phyloP scores from a whole-genome alignment of 2,329 filamentous ascomycete genomes.

The Hypoxylon sp. region DNA sequence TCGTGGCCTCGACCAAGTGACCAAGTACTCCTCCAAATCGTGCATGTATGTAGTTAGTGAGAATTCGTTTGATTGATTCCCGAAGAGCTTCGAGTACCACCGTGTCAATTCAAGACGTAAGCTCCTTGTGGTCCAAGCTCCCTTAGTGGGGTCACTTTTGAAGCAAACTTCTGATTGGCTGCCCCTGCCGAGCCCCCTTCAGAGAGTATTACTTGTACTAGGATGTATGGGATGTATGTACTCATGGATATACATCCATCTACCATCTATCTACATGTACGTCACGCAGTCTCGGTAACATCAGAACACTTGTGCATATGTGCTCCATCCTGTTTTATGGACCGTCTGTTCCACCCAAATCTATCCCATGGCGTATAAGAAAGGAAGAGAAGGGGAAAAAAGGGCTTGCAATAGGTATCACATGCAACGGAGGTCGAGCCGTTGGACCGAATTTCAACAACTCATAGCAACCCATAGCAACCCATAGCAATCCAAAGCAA shows the following conservation, averaged over 20 bases:
- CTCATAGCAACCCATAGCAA: not conserved
- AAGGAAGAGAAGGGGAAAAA: not conserved
- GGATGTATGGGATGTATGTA: not conserved
- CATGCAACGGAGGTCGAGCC: conserved; percentile 29
- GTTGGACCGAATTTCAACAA: conserved; percentile 14
- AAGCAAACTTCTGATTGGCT: conserved; percentile 20
- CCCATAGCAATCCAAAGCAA: not conserved
- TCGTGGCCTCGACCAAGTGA: conserved; percentile 3
- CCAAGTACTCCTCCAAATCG: not conserved
- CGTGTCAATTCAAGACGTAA: conserved; percentile 39
- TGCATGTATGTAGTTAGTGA: conserved; percentile 23
- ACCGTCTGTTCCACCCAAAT: conserved; percentile 10
- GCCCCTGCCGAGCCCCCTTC: conserved; percentile 20
- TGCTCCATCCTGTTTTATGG: conserved; percentile 11
- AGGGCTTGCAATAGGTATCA: conserved; percentile 14
- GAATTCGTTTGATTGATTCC: conserved; percentile 18
- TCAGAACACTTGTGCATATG: conserved; percentile 10
- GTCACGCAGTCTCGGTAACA: conserved; percentile 17
- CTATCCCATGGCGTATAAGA: conserved; percentile 9
- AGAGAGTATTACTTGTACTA: conserved; percentile 7
- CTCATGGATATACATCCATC: not conserved
- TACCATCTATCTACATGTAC: conserved; percentile 5
- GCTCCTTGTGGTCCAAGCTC: conserved; percentile 32
- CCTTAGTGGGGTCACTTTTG: not conserved
- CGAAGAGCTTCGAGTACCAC: conserved; percentile 35